Evolutionary conservation across 495 filamentous ascomycete species (phyloP).

Genomic region (Penicillium manginii): DNA sequence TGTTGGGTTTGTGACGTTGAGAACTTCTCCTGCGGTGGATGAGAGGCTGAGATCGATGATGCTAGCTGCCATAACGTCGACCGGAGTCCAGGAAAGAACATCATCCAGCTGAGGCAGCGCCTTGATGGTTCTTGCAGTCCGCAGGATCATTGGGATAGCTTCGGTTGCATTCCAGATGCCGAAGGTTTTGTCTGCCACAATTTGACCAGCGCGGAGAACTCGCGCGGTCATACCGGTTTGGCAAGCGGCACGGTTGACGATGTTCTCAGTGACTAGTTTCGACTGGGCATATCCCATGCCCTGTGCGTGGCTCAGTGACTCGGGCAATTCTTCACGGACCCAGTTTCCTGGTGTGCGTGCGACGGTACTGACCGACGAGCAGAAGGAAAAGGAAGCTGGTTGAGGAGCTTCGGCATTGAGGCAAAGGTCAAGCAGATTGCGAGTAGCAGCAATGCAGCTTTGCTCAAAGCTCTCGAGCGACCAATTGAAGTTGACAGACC

Average conservation of each 20-base stretch:
- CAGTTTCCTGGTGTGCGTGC: conserved; percentile 29
- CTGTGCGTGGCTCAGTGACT: conserved; percentile 52
- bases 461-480: conserved; percentile 59
- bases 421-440: conserved; percentile 60
- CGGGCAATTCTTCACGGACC: conserved; percentile 54
- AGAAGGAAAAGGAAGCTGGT: conserved; percentile 56
- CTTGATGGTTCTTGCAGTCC: conserved; percentile 45
- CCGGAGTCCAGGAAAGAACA: conserved; percentile 60
- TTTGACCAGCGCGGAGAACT: conserved; percentile 61
- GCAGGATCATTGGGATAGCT: conserved; percentile 65
- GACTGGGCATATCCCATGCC: conserved; percentile 62
- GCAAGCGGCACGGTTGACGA: conserved; percentile 41
- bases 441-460: conserved; percentile 58
- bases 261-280: conserved; percentile 66
- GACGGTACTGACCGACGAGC: conserved; percentile 60
- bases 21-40: conserved; percentile 16
- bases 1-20: conserved; percentile 50
- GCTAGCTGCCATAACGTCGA: conserved; percentile 58
- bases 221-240: conserved; percentile 32
- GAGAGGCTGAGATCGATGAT: conserved; percentile 33
- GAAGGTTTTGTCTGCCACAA: conserved; percentile 54
- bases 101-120: conserved; percentile 58
- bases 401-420: conserved; percentile 33
- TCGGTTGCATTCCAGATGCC: conserved; percentile 68
- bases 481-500: conserved; percentile 74